Base-by-base conservation (phyloP, 208 protist genomes). In the Herpetomonas muscarum region DNA sequence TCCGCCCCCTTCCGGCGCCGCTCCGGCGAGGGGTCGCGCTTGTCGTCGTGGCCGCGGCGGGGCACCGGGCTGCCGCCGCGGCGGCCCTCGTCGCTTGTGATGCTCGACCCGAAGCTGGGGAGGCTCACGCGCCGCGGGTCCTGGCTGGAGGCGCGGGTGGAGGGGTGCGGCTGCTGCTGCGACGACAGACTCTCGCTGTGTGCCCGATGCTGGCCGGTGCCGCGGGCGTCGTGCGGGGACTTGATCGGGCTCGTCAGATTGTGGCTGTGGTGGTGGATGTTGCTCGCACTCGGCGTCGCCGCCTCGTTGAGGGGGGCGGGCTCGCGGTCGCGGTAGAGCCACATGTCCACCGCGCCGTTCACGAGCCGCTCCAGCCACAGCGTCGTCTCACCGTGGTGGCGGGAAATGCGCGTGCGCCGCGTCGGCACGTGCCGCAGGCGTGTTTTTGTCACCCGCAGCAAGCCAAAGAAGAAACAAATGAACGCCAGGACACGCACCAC, bases 351-450 rank as follows among this genome's bases (percentile, higher is more conserved):
- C 4, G 71, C 22, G 0, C 76, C 81, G 49, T 81, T 85, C 21
- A 72, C 66, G 0, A 90, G 63, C 0, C 84, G 78, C 55, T 94
- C 79, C 28, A 87, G 42, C 84, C 87, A 94, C 10, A 86, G 42
- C 7, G 81, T 86, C 10, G 69, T 70, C 59, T 94, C 83, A 5
- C 80, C 79, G 51, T 89, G 58, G 48, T 84, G 81, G 5, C 87
- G 78, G 0, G 87, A 74, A 28, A 94, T 85, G 59, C 83, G 77
- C 17, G 87, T 94, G 41, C 81, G 72, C 10, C 83, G 74, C 22
- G 74, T 78, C 0, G 87, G 87, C 21, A 83, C 60, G 61, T 94
- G 81, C 0, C 87, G 83, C 21, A 94, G 42, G 4, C 81, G 75
- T 13, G 67, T 76, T 50, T 87, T 81, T 36, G 81, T 83, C 24